Base-by-base conservation (phyloP, 2,329 filamentous ascomycete species). In the Cyanodermella asteris region DNA sequence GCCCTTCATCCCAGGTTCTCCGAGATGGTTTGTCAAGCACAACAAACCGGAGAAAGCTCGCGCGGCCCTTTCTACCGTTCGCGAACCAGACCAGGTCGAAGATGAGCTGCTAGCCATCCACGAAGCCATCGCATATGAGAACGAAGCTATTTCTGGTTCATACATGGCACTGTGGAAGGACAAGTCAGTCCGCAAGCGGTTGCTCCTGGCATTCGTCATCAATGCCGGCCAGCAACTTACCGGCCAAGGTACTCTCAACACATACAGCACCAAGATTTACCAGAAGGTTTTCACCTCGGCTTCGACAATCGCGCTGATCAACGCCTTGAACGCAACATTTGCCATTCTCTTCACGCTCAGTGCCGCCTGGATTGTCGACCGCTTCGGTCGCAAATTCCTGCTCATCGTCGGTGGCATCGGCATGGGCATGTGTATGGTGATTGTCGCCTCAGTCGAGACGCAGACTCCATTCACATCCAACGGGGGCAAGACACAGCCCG, bases 331-430 rank as follows among this genome's bases (percentile, higher is more conserved):
- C 42, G 71, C 70, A 20, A 77, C 71, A 5, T 72, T 69, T 35
- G 68, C 68, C 28, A 77, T 77, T 33, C 31, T 76, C 13, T 77
- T 77, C 47, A 77, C 72, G 0, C 53, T 76, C 22, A 76, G 75
- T 35, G 71, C 72, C 9, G 61, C 69, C 18, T 77, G 72, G 70
- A 73, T 69, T 4, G 67, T 73, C 17, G 72, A 77, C 43, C 60
- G 70, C 24, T 76, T 71, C 35, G 72, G 72, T 18, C 61, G 72
- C 26, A 70, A 71, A 37, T 69, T 71, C 53, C 51, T 77, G 29
- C 59, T 78, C 38, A 68, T 77, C 28, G 54, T 68, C 18, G 72
- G 72, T 38, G 70, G 61, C 20, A 46, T 69, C 22, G 72, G 72
- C 18, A 77, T 77, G 62, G 66, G 60, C 4, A 31, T 64, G 7